Evolutionary conservation across 352 stramenopile species (phyloP), one percentile per base, ranked within the genome.

Genomic region (Phytophthora parvispora): DNA sequence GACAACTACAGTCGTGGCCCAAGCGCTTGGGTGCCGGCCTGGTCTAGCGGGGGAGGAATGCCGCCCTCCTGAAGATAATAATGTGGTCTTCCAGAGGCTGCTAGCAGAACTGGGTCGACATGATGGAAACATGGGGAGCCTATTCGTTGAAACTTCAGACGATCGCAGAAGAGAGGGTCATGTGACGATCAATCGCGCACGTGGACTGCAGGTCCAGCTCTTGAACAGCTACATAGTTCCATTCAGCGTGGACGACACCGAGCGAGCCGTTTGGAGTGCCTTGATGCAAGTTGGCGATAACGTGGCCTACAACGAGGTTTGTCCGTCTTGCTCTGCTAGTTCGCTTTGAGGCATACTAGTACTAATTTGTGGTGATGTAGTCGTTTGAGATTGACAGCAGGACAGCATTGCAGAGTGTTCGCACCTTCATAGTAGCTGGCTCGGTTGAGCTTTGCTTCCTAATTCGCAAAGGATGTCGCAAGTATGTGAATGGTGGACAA

Each of bases 261-360:
- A 65, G 22, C 48, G 28, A 63, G 67, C 38, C 1, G 22, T 74
- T 38, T 74, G 67, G 67, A 24, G 36, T 1, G 15, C 43, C 28
- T 16, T 66, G 15, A 57, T 56, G 24, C 32, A 15, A 8, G 29
- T 28, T 6, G 28, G 27, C 7, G 13, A 52, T 25, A 58, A 24
- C 4, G 49, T 74, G n/a, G 49, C 48, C 27, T 70, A 74, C 49
- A 62, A 56, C 28, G 67, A 74, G 60, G 67, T 70, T 49, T 28
- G 53, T 12, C 25, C 24, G 42, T 43, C 12, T 38, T 6, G 6
- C 2, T 53, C 18, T 45, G 5, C 38, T 45, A 10, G 38, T 16
- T 42, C 50, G 9, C 4, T 24, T 20, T 27, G n/a, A 50, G 13
- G 6, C 9, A 25, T 54, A 40, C 24, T 43, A 16, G 27, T 54